phyloP scores from a whole-genome alignment of 2,329 filamentous ascomycete species.

The Parasarocladium wereldwijsianum region DNA sequence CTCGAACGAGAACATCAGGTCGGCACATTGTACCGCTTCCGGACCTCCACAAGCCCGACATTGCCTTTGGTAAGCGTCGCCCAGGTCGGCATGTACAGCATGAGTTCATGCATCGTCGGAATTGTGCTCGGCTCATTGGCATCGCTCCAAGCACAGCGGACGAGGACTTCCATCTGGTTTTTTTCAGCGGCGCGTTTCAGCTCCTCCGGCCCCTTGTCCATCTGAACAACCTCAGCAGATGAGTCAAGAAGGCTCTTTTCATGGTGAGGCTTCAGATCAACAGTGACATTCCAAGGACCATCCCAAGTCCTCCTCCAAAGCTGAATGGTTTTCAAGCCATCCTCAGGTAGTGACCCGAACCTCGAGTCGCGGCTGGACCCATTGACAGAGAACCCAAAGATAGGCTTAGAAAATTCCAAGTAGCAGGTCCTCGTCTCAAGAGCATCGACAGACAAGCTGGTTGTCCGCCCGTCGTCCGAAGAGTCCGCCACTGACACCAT shows the following conservation, averaged over 20 bases:
- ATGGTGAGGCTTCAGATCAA: slow-evolving; percentile 2
- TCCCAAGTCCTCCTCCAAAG: slow-evolving; percentile 77
- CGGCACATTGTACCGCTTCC: slow-evolving; percentile 46
- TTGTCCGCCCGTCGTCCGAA: slow-evolving; percentile 28
- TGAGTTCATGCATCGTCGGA: slow-evolving; percentile 70
- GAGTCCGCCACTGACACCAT: slow-evolving; percentile 30
- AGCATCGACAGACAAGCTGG: slow-evolving; percentile 52
- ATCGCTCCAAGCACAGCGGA: slow-evolving; percentile 81
- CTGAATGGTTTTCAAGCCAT: slow-evolving; percentile 52
- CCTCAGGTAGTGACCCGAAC: slow-evolving; percentile 47
- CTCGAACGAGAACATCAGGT: no score
- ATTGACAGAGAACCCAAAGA: slow-evolving; percentile 49
- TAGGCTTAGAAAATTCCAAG: slow-evolving; percentile 53
- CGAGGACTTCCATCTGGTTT: slow-evolving; percentile 39
- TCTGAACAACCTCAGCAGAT: neutral
- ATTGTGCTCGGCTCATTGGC: slow-evolving; percentile 57
- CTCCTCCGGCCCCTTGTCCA: slow-evolving; percentile 1
- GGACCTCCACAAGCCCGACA: slow-evolving; percentile 72
- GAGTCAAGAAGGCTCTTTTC: slow-evolving; percentile 1
- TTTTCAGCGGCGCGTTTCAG: slow-evolving; percentile 12
- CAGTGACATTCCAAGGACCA: slow-evolving; percentile 53
- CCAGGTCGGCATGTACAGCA: slow-evolving; percentile 68
- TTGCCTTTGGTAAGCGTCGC: slow-evolving; percentile 58
- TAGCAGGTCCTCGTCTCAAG: slow-evolving; percentile 67
- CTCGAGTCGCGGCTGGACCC: slow-evolving; percentile 47